Conservation (phyloP, 768 basidiomycete genomes). For the Suillus tomentosus region DNA sequence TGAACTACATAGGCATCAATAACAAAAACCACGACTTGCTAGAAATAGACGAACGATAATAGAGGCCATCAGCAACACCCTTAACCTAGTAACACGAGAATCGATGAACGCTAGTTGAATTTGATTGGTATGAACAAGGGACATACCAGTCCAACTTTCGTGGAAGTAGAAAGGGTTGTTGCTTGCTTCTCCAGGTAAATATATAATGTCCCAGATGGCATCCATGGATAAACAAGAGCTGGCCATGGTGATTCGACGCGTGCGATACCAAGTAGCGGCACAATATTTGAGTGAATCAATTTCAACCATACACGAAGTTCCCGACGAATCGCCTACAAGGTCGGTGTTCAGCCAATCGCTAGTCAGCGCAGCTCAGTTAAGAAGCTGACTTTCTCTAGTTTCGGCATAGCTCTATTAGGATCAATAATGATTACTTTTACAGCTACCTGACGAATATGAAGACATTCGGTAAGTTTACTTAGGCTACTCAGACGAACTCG, state of each 20-base stretch:
- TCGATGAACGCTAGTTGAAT: background rate
- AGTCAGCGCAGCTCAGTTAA: background rate
- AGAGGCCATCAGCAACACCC: slow-evolving; percentile 19
- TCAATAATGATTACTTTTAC: background rate
- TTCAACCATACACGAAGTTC: slow-evolving; percentile 25
- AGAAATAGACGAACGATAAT: slow-evolving; percentile 14
- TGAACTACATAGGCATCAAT: slow-evolving; percentile 16
- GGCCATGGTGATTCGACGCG: background rate
- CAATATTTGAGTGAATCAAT: slow-evolving; percentile 21
- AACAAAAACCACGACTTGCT: background rate
- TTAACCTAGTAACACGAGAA: slow-evolving; percentile 8
- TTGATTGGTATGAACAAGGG: too few species aligned
- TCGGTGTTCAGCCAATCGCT: background rate
- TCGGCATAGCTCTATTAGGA: background rate
- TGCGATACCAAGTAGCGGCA: slow-evolving; percentile 22
- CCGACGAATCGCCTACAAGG: slow-evolving; percentile 19
- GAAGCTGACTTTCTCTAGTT: background rate
- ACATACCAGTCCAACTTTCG: background rate
- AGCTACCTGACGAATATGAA: background rate
- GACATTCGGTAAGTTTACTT: background rate
- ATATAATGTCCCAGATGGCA: slow-evolving; percentile 4
- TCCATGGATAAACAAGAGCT: slow-evolving; percentile 8
- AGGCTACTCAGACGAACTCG: background rate
- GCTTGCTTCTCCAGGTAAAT: background rate
- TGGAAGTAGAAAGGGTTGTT: background rate